phyloP scores from a whole-genome alignment of 345 rosid species.

The Balakata baccata region DNA sequence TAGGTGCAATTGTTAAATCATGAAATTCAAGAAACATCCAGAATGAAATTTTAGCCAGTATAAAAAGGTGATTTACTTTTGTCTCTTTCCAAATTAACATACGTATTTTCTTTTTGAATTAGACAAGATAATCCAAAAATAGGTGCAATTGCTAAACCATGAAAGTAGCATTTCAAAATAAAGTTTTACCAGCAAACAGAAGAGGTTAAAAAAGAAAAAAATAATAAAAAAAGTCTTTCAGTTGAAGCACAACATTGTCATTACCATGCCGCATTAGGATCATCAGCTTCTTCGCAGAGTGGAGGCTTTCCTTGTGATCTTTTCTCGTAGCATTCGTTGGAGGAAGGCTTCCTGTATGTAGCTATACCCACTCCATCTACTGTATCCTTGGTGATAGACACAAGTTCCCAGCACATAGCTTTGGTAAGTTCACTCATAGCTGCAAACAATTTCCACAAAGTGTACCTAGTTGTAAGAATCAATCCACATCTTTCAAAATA shows the following conservation, averaged over 20 bases:
- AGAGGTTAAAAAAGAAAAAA: background rate
- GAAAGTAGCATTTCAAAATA: background rate
- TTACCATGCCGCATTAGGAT: constrained; percentile 93
- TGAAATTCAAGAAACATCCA: background rate
- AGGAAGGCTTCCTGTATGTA: constrained; percentile 67
- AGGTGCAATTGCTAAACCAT: background rate
- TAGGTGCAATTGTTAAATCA: background rate
- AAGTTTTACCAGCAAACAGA: background rate
- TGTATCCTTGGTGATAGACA: constrained; percentile 65
- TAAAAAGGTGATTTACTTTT: background rate
- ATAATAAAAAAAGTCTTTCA: background rate
- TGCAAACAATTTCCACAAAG: constrained; percentile 40
- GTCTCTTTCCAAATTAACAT: background rate
- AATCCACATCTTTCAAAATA: constrained; percentile 14
- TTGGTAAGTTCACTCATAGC: constrained; percentile 76
- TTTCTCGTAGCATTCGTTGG: constrained; percentile 74
- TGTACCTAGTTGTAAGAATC: constrained; percentile 22
- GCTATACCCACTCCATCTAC: constrained; percentile 77
- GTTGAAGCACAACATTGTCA: constrained; percentile 41
- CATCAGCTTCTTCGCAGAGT: constrained; percentile 71
- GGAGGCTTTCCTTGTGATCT: constrained; percentile 74
- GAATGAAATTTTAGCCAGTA: background rate
- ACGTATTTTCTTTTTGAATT: background rate
- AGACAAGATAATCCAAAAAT: background rate
- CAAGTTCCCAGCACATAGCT: constrained; percentile 87